Evolutionary conservation across 1,139 yeast species (phyloP).

Genomic region (Suhomyces guaymorum): DNA sequence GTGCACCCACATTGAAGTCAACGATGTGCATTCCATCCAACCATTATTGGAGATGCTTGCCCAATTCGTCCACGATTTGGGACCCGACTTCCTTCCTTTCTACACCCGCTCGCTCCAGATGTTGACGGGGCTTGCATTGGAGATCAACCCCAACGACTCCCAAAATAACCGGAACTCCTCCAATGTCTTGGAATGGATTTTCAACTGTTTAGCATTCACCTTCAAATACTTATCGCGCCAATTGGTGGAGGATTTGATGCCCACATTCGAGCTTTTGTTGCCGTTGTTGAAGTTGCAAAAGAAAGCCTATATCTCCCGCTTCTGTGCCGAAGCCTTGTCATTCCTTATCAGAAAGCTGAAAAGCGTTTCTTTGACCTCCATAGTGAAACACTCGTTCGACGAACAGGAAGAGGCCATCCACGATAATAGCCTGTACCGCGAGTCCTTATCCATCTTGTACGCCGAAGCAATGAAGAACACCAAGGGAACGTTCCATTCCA

Average conservation of each 20-base stretch:
- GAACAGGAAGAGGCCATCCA: constrained; percentile 37
- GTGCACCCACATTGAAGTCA: constrained; percentile 47
- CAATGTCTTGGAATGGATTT: constrained; percentile 77
- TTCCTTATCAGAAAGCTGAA: constrained; percentile 74
- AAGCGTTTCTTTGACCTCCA: constrained; percentile 44
- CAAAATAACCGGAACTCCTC: constrained; percentile 51
- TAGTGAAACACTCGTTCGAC: constrained; percentile 54
- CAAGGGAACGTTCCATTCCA: constrained; percentile 73
- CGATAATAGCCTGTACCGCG: constrained; percentile 47
- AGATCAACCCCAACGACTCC: constrained; percentile 46
- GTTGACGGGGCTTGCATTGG: constrained; percentile 53
- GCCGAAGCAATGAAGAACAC: constrained; percentile 78
- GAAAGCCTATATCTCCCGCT: constrained; percentile 69
- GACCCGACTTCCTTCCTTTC: constrained; percentile 81
- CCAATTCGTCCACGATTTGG: constrained; percentile 89
- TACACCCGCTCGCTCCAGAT: constrained; percentile 55
- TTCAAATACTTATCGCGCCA: constrained; percentile 80
- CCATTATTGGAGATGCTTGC: constrained; percentile 79
- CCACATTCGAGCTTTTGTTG: constrained; percentile 64
- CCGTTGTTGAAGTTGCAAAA: constrained; percentile 60
- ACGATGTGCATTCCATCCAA: constrained; percentile 74
- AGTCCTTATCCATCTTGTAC: constrained; percentile 61
- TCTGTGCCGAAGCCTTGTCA: constrained; percentile 89
- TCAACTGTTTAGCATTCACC: constrained; percentile 81
- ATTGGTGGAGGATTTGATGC: constrained; percentile 60